These are phyloP conservation scores for Pistacia integerrima DNA, from an alignment of 345 rosid genomes.

Conservation along the genomic window DNA sequence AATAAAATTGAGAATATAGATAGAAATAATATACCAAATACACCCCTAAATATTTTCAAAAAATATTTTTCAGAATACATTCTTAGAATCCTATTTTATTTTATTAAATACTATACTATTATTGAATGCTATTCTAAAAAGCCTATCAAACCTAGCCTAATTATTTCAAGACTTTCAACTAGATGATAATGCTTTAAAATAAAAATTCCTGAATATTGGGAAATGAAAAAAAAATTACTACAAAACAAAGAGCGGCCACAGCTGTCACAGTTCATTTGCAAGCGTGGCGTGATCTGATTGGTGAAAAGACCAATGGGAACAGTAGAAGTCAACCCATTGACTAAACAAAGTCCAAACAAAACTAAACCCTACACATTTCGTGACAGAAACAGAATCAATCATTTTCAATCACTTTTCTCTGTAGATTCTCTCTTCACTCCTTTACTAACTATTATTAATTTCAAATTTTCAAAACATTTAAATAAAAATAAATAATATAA, in stretches of 20 bases:
- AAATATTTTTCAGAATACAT: too few relatives aligned
- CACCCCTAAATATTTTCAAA: too few relatives aligned
- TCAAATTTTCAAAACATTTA: background rate
- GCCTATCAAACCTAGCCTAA: too few relatives aligned
- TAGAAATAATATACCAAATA: too few relatives aligned
- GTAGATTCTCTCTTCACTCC: conserved; percentile 27
- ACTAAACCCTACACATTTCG: conserved; percentile 8
- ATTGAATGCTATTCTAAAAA: too few relatives aligned
- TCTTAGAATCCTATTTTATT: too few relatives aligned
- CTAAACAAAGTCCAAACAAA: background rate
- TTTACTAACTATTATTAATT: background rate
- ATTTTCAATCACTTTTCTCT: conserved; percentile 36
- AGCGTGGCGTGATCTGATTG: conserved; percentile 14
- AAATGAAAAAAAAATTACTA: background rate
- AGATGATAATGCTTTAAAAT: background rate
- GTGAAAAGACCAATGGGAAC: background rate
- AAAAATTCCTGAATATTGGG: too few relatives aligned
- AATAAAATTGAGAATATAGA: too few relatives aligned
- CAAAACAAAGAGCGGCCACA: background rate
- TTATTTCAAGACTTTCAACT: too few relatives aligned
- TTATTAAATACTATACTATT: too few relatives aligned
- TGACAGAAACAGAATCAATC: conserved; percentile 29
- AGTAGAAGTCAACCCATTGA: conserved; percentile 25
- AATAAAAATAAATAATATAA: background rate
- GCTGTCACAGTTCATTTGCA: background rate